Evolutionary conservation across 257 asterid species (phyloP), one percentile per base, ranked within the genome.

Genomic region (Linderniella brevidens): DNA sequence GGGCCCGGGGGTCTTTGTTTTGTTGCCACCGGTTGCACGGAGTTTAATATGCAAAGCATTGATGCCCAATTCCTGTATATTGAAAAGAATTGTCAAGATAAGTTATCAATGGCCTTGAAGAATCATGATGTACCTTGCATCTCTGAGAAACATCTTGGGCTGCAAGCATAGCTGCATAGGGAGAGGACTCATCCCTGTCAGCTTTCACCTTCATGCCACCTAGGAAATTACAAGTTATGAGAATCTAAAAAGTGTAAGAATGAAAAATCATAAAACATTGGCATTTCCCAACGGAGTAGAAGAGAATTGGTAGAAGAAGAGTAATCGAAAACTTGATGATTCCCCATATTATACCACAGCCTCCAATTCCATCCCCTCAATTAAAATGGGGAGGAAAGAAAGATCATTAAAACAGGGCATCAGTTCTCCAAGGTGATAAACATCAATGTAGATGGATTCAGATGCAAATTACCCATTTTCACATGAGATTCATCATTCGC

Each of bases 181-280:
- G 96, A 49, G 96, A 86, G 18, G 96, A 86, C 48, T 86, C 96
- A 61, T 86, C 96, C 58, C 96, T 76, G 43, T 86, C 94, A 45
- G 94, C 94, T 65, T 86, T 86, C 42, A 86, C 96, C 64, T 86
- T 86, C 94, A 86, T 81, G 0, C 94, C 94, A 65, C 96, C 93
- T 78, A 46, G 1, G 9, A 12, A 8, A 25, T 25, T 25, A 3
- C n/a, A n/a, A n/a, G n/a, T n/a, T n/a, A n/a, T n/a, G n/a, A n/a
- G n/a, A n/a, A n/a, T n/a, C n/a, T n/a, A n/a, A n/a, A n/a, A n/a
- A n/a, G n/a, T n/a, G 6, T 3, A 25, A 25, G 32, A 25, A 3
- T 25, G 32, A 25, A 25, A 25, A 25, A 25, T 25, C 32, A 25
- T 25, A 3, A 2, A 2, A 25, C 3, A 2, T 25, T 25, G 6